Percentiles rank a stretch among this genome's conserved stretches.
phyloP scores from a whole-genome alignment of 257 asterid genomes.

The Parsonsia alboflavescens region DNA sequence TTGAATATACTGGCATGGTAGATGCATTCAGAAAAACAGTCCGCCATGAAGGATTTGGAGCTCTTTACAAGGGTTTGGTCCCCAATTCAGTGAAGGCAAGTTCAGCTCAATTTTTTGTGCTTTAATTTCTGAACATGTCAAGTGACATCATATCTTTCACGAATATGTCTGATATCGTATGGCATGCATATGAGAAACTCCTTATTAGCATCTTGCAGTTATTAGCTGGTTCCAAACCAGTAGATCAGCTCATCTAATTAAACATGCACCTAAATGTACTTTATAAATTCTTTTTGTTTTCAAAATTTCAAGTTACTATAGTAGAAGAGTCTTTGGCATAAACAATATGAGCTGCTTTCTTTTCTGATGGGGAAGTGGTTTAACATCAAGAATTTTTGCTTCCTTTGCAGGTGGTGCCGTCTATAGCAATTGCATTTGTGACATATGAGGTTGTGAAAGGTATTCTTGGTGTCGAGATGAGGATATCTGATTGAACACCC shows the following conservation, averaged over 20 bases:
- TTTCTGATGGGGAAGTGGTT: background rate
- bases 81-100: slow-evolving; percentile 95
- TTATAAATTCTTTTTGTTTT: background rate
- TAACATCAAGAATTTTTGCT: background rate
- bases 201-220: background rate
- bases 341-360: background rate
- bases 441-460: slow-evolving; percentile 74
- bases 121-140: background rate
- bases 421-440: slow-evolving; percentile 90
- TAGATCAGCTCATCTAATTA: background rate
- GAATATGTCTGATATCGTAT: background rate
- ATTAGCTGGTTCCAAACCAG: background rate
- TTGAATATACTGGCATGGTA: slow-evolving; percentile 75
- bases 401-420: slow-evolving; percentile 68
- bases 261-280: background rate
- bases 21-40: slow-evolving; percentile 91
- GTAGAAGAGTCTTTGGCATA: background rate
- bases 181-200: background rate
- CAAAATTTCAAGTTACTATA: background rate
- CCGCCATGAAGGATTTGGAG: slow-evolving; percentile 71
- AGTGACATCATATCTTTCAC: too few relatives aligned
- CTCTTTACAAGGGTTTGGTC: slow-evolving; percentile 87
- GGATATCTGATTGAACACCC: slow-evolving; percentile 56
- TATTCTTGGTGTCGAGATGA: slow-evolving; percentile 68
- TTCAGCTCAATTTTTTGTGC: background rate